These are phyloP conservation scores for Willaertia magna DNA, from an alignment of 208 protist genomes.

Conservation along the genomic window DNA sequence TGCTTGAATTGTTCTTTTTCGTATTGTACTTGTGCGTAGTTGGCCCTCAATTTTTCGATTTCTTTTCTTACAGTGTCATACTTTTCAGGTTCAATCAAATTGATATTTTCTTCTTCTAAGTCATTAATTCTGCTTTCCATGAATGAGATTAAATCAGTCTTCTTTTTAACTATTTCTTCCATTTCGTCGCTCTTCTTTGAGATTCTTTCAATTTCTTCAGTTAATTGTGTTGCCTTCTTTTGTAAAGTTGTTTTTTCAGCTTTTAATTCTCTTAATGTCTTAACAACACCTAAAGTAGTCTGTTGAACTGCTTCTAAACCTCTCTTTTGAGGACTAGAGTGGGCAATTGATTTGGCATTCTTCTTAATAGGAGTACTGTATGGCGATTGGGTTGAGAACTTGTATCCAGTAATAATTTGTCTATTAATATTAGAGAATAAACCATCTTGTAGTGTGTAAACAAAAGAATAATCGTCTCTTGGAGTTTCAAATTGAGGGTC, in stretches of 20 bases:
- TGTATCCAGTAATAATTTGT: not conserved
- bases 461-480: not conserved
- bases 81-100: constrained; percentile 3
- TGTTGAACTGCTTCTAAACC: not conserved
- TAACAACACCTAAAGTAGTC: not conserved
- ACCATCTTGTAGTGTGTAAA: not conserved
- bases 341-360: not conserved
- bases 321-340: not conserved
- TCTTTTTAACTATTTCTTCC: not conserved
- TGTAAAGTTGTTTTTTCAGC: not conserved
- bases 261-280: not conserved
- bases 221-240: not conserved
- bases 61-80: not conserved
- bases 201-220: not conserved
- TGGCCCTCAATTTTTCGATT: not conserved
- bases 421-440: not conserved
- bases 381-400: not conserved
- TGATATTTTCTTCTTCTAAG: not conserved
- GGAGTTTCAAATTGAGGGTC: not conserved
- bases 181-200: not conserved
- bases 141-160: not conserved
- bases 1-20: constrained; percentile 10
- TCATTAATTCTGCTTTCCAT: constrained; percentile 5
- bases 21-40: not conserved
- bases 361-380: not conserved